These are phyloP conservation scores for Exserohilum turcica DNA, from an alignment of 2,329 filamentous ascomycete genomes.

Conservation along the genomic window DNA sequence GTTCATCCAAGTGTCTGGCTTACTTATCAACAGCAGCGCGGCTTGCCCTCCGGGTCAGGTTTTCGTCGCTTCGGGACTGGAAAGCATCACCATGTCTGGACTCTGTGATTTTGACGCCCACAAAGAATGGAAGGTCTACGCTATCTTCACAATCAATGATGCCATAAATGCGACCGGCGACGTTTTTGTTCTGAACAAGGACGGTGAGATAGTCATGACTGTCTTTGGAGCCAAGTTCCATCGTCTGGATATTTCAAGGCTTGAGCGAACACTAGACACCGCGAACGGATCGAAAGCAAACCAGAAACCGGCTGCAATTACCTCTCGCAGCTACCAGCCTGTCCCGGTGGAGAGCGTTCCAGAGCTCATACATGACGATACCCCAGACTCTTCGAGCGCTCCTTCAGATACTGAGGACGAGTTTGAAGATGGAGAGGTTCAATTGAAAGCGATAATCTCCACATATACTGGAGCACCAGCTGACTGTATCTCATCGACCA, in stretches of 20 bases:
- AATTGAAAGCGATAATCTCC: constrained; percentile 15
- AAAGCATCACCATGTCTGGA: constrained; percentile 16
- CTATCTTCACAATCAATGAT: constrained; percentile 7
- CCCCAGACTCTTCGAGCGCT: constrained; percentile 3
- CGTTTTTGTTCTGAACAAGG: constrained; percentile 15
- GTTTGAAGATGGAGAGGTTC: constrained; percentile 7
- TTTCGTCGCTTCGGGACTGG: constrained; percentile 20
- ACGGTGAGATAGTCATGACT: constrained; percentile 10
- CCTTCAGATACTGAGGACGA: constrained; percentile 3
- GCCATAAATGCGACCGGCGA: constrained; percentile 16
- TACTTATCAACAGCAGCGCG: constrained; percentile 26
- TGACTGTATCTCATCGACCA: constrained; percentile 6
- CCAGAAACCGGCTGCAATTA: background rate
- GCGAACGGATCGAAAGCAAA: constrained; percentile 6
- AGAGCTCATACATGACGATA: constrained; percentile 1
- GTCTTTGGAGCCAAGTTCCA: constrained; percentile 19
- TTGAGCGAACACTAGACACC: constrained; percentile 12
- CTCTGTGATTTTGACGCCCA: constrained; percentile 6
- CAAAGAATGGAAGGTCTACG: constrained; percentile 16
- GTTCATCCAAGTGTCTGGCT: constrained; percentile 25
- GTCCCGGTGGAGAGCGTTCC: background rate
- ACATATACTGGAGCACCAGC: constrained; percentile 15
- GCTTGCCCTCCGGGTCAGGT: constrained; percentile 15
- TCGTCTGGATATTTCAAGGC: constrained; percentile 15
- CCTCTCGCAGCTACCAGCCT: background rate